phyloP scores from a whole-genome alignment of 129 eudicot species.

The Logfia minima region DNA sequence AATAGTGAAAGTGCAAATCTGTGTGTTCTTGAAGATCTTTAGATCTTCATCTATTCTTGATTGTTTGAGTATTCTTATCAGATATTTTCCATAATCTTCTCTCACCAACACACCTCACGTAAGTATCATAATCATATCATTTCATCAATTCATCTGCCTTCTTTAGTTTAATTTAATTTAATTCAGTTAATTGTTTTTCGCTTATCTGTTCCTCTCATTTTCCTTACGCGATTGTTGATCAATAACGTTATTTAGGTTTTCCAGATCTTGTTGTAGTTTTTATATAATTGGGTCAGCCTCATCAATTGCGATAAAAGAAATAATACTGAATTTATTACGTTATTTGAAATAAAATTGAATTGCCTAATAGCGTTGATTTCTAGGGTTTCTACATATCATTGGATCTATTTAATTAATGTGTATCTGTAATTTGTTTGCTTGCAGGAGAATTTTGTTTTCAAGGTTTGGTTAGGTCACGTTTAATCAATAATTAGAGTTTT shows the following conservation, averaged over 20 bases:
- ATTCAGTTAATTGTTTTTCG: background rate
- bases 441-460: conserved; percentile 26
- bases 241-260: background rate
- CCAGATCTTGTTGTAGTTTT: background rate
- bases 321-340: background rate
- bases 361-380: conserved; percentile 11
- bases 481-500: conserved; percentile 19
- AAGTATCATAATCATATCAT: conserved; percentile 16
- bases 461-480: conserved; percentile 13
- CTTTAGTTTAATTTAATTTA: background rate
- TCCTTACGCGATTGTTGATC: background rate
- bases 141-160: background rate
- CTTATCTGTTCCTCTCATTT: background rate
- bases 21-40: background rate
- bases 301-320: background rate
- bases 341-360: background rate
- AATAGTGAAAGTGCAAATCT: background rate
- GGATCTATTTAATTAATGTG: conserved; percentile 19
- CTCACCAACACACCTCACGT: conserved; percentile 18
- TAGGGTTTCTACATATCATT: conserved; percentile 16
- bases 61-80: conserved; percentile 1
- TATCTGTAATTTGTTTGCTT: conserved; percentile 3
- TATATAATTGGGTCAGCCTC: background rate
- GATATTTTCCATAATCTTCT: conserved; percentile 27
- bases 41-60: conserved; percentile 16